These are phyloP conservation scores for Arxiozyma telluris DNA, from an alignment of 1,139 yeast species.

Conservation along the genomic window DNA sequence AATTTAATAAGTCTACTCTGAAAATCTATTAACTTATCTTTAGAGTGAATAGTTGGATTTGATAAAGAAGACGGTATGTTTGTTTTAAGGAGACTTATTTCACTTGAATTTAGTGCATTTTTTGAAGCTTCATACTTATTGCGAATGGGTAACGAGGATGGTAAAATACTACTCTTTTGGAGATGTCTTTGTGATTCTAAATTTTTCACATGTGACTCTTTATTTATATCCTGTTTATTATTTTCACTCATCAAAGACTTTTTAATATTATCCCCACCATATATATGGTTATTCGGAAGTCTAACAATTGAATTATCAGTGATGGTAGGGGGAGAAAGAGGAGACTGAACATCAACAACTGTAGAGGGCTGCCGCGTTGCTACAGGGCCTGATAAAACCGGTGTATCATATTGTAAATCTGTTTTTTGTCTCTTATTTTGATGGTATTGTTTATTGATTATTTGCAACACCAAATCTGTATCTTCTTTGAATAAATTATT, in stretches of 20 bases:
- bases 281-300: neutral
- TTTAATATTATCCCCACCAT: neutral
- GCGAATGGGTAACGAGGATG: neutral
- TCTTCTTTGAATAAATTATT: slow-evolving; percentile 13
- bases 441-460: slow-evolving; percentile 11
- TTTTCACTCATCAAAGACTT: too few relatives aligned
- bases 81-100: neutral
- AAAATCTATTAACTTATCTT: slow-evolving; percentile 7
- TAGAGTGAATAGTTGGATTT: neutral
- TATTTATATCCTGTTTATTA: neutral
- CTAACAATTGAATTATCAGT: neutral
- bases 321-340: neutral
- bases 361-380: neutral
- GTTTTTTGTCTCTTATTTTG: neutral
- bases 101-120: neutral
- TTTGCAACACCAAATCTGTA: slow-evolving; percentile 12
- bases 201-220: too few relatives aligned
- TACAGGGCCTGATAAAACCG: neutral
- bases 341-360: neutral
- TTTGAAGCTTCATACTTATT: neutral
- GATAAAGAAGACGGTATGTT: neutral
- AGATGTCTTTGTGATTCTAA: neutral
- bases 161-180: neutral
- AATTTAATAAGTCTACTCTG: slow-evolving; percentile 15
- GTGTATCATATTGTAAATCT: neutral